phyloP scores from a whole-genome alignment of 306 rosid genomes.

The Lotus japonicus region DNA sequence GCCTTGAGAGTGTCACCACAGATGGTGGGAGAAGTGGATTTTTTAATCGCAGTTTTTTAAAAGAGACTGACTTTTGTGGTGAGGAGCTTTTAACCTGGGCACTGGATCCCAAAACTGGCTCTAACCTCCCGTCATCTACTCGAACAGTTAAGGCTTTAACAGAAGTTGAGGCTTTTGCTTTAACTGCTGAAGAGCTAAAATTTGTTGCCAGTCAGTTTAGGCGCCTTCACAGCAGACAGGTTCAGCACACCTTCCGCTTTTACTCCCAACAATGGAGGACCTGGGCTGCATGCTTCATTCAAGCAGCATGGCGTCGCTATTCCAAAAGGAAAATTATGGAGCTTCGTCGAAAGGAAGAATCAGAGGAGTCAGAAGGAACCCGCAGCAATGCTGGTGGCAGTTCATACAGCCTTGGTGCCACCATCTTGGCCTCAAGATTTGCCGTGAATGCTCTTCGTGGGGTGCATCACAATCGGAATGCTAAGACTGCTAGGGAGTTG shows the following conservation, averaged over 20 bases:
- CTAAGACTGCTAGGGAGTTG: constrained; percentile 70
- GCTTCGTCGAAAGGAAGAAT: constrained; percentile 57
- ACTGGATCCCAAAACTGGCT: constrained; percentile 81
- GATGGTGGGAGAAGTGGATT: constrained; percentile 93
- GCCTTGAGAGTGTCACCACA: constrained; percentile 87
- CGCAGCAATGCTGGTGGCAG: constrained; percentile 32
- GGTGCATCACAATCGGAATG: constrained; percentile 58
- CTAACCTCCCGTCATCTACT: constrained; percentile 80
- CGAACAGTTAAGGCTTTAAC: constrained; percentile 74
- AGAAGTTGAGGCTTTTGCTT: constrained; percentile 86
- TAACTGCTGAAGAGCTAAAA: constrained; percentile 74
- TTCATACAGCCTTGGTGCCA: constrained; percentile 64
- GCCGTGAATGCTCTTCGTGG: constrained; percentile 88
- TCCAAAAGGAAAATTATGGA: constrained; percentile 64
- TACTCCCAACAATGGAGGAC: constrained; percentile 95
- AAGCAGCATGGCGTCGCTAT: constrained; percentile 93
- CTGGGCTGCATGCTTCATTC: constrained; percentile 92
- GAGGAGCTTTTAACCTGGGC: constrained; percentile 98
- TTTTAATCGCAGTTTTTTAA: constrained; percentile 67
- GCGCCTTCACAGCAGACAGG: constrained; percentile 92
- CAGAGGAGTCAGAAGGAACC: constrained; percentile 37
- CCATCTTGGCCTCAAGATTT: constrained; percentile 68
- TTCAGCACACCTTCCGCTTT: constrained; percentile 93
- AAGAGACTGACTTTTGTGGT: constrained; percentile 86
- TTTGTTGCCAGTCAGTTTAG: constrained; percentile 88